A percentile compares a stretch with the other conserved stretches of the same genome.
Evolutionary conservation across 2,329 filamentous ascomycete genomes (phyloP).

Genomic region (Nothopassalora personata): DNA sequence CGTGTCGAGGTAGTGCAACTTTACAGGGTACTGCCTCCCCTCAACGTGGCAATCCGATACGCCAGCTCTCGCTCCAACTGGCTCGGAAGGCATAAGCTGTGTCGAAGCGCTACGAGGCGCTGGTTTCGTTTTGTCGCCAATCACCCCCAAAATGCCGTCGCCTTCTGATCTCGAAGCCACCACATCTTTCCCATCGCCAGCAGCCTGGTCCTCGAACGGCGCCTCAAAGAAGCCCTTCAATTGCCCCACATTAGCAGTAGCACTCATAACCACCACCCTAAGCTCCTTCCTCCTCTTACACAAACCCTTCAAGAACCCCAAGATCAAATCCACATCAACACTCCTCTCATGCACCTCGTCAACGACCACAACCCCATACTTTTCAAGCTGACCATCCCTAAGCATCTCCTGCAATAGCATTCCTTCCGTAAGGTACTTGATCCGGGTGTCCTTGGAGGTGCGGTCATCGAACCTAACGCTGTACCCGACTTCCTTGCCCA

Average conservation of each 20-base stretch:
- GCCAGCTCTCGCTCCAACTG: not conserved
- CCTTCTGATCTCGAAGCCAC: not conserved
- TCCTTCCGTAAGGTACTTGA: constrained; percentile 94
- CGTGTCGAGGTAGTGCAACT: constrained; percentile 65
- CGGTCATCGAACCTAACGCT: constrained; percentile 91
- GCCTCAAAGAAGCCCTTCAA: constrained; percentile 67
- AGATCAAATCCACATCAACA: constrained; percentile 83
- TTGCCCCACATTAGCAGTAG: constrained; percentile 80
- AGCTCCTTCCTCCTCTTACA: constrained; percentile 59
- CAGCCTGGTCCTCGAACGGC: constrained; percentile 22
- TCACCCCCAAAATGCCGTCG: constrained; percentile 4
- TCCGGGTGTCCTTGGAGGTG: constrained; percentile 66
- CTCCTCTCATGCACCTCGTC: constrained; percentile 97
- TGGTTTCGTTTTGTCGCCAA: not conserved
- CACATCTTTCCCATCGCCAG: not conserved
- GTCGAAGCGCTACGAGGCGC: too few species aligned
- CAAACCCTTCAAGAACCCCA: constrained; percentile 82
- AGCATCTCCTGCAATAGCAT: constrained; percentile 94
- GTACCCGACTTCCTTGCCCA: constrained; percentile 73
- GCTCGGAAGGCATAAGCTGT: not conserved
- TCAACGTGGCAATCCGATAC: constrained; percentile 58
- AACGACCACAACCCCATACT: constrained; percentile 86
- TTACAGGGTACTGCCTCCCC: constrained; percentile 82
- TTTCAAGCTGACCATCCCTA: constrained; percentile 70
- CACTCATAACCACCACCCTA: constrained; percentile 95